phyloP scores from a whole-genome alignment of 495 filamentous ascomycete species.

The Podospora pseudopauciseta region DNA sequence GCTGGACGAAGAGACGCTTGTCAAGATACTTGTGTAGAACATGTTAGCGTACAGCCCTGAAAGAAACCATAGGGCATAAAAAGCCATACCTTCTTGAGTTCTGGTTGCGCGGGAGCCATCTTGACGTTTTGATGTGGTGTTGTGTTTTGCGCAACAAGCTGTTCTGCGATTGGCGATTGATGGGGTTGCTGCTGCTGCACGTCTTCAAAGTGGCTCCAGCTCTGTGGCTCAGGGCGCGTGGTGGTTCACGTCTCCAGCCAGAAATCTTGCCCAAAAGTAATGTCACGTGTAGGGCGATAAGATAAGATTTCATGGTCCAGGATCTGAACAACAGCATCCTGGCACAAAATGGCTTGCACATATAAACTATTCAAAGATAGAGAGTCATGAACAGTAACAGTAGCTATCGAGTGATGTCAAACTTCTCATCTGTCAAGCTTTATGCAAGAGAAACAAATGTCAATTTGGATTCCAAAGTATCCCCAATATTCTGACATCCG shows the following conservation, averaged over 20 bases:
- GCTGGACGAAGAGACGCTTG: constrained; percentile 94
- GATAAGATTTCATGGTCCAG: background rate
- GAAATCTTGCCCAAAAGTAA: constrained; percentile 13
- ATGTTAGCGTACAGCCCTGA: background rate
- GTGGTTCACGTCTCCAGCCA: background rate
- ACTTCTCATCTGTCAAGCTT: too few relatives aligned
- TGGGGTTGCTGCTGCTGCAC: constrained; percentile 14
- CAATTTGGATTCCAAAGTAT: too few relatives aligned
- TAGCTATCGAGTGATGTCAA: too few relatives aligned
- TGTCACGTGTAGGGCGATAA: constrained; percentile 23
- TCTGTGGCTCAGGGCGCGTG: constrained; percentile 6
- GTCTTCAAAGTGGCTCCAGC: constrained; percentile 12
- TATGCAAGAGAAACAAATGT: too few relatives aligned
- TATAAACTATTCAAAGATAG: background rate
- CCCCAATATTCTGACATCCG: too few relatives aligned
- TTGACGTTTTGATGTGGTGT: constrained; percentile 35
- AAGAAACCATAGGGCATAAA: background rate
- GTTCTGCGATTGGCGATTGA: constrained; percentile 11
- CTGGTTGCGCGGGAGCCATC: constrained; percentile 98
- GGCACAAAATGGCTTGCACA: constrained; percentile 7
- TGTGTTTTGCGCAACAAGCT: constrained; percentile 11
- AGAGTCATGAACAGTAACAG: too few relatives aligned
- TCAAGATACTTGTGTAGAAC: constrained; percentile 77
- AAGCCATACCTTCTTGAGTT: constrained; percentile 84
- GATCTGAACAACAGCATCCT: background rate